Evolutionary conservation across 2,329 filamentous ascomycete genomes (phyloP), one percentile per base, ranked within the genome.

Genomic region (Fusarium pseudoanthophilum): DNA sequence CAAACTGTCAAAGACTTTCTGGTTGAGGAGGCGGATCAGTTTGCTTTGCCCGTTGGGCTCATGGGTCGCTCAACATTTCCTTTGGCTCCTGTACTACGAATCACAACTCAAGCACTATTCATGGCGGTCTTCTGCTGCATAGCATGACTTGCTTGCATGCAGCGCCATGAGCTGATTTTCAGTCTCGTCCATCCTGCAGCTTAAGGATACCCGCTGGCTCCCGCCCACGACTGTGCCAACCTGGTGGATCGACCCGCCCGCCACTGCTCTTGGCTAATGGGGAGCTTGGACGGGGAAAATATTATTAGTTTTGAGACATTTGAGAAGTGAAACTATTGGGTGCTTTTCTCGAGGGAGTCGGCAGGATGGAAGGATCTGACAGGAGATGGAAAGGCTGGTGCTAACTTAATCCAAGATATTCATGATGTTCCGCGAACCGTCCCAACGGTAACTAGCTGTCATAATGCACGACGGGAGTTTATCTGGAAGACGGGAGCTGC

Each of bases 121-220:
- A 61, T 39, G 40, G 32, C 39, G 11, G 37, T 60, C 55, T 37
- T 69, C 55, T 74, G 45, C 65, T 73, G 73, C 69, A 78, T 70
- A 69, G 62, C 69, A 78, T 76, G 71, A 74, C 75, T 72, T 77
- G 56, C 64, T 73, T 78, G 72, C 68, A 66, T 55, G 64, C 66
- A 73, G 56, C 72, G 69, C 74, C 67, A 78, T 78, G 74, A 64
- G 67, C 71, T 76, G 73, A 78, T 75, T 72, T 46, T 61, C 56
- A 74, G 70, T 71, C 74, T 75, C 63, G 49, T 62, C 61, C 46
- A 51, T 68, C 59, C 64, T 72, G 63, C 66, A 74, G 32, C 34
- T 39, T 39, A 53, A 39, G 60, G 64, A 67, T 77, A 75, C 73
- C 73, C 74, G 71, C 74, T 73, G 58, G 68, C 69, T 72, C 65